Evolutionary conservation across 495 filamentous ascomycete species (phyloP).

Genomic region (Cairneyella variabilis): DNA sequence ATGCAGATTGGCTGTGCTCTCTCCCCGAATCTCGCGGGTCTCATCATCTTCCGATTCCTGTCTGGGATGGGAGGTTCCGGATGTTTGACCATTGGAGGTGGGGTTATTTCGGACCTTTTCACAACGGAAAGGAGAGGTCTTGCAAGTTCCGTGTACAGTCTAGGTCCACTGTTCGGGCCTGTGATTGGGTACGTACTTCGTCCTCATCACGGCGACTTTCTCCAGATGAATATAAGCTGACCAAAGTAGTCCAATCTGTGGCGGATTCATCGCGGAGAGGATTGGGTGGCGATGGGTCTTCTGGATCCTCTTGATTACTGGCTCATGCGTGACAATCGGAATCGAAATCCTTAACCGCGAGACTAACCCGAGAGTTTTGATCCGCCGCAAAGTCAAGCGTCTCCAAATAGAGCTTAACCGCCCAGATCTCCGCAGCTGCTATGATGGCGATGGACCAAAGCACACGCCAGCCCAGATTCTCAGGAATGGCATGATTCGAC

Average conservation of each 20-base stretch:
- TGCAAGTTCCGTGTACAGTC: slow-evolving; percentile 52
- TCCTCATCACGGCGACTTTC: too few species aligned
- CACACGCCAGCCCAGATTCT: slow-evolving; percentile 26
- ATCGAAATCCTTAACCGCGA: slow-evolving; percentile 51
- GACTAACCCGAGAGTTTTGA: slow-evolving; percentile 49
- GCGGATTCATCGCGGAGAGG: slow-evolving; percentile 49
- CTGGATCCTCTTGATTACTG: slow-evolving; percentile 53
- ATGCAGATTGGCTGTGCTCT: slow-evolving; percentile 71
- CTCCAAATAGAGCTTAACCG: slow-evolving; percentile 32
- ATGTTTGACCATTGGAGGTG: slow-evolving; percentile 51
- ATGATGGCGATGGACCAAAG: slow-evolving; percentile 23
- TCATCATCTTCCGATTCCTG: slow-evolving; percentile 64
- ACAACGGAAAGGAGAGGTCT: slow-evolving; percentile 47
- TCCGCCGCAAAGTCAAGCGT: slow-evolving; percentile 44
- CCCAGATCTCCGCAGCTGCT: slow-evolving; percentile 34
- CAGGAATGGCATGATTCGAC: slow-evolving; percentile 41
- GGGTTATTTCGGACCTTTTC: slow-evolving; percentile 60
- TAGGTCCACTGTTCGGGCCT: slow-evolving; percentile 46
- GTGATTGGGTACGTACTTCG: too few species aligned
- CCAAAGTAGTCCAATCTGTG: slow-evolving; percentile 39
- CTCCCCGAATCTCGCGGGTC: slow-evolving; percentile 48
- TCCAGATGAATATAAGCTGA: too few species aligned
- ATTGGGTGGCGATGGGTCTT: slow-evolving; percentile 60
- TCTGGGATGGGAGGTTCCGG: slow-evolving; percentile 58
- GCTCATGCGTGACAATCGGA: slow-evolving; percentile 33